Evolutionary conservation across 2,329 filamentous ascomycete species (phyloP).

Genomic region (Epichloe hybrida): DNA sequence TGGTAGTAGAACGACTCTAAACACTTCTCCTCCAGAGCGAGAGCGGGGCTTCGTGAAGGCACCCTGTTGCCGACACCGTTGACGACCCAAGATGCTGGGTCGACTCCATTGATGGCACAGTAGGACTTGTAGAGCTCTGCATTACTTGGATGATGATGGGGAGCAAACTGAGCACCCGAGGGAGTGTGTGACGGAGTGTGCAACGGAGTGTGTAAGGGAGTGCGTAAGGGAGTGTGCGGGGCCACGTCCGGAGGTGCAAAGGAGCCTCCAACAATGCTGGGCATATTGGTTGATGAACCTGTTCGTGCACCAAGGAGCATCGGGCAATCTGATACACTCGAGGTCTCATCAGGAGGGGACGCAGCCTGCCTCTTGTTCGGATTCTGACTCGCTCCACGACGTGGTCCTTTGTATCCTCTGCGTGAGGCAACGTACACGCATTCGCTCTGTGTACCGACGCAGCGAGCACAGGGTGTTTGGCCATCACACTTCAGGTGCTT

Average conservation of each 20-base stretch:
- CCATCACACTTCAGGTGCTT: slow-evolving; percentile 72
- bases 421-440: slow-evolving; percentile 65
- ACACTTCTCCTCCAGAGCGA: slow-evolving; percentile 36
- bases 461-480: slow-evolving; percentile 54
- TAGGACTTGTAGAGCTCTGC: slow-evolving; percentile 28
- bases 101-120: slow-evolving; percentile 13
- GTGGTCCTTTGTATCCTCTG: slow-evolving; percentile 55
- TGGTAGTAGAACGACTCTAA: slow-evolving; percentile 44
- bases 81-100: slow-evolving; percentile 10
- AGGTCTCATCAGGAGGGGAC: slow-evolving; percentile 17
- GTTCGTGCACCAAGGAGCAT: slow-evolving; percentile 17
- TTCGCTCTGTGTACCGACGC: slow-evolving; percentile 40
- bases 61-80: slow-evolving; percentile 7
- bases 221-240: slow-evolving; percentile 5
- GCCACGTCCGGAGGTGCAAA: slow-evolving; percentile 5
- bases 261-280: background rate
- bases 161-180: slow-evolving; percentile 10
- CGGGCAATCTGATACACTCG: slow-evolving; percentile 24
- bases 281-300: slow-evolving; percentile 4
- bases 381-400: slow-evolving; percentile 26
- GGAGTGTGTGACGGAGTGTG: no score
- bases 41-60: slow-evolving; percentile 11
- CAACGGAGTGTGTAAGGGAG: background rate
- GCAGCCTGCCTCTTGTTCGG: slow-evolving; percentile 38
- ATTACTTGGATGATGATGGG: slow-evolving; percentile 10